Percentiles rank a stretch among this genome's conserved stretches.
These are phyloP conservation scores for Colletotrichum musae DNA, from an alignment of 2,329 filamentous ascomycete genomes.

Conservation along the genomic window DNA sequence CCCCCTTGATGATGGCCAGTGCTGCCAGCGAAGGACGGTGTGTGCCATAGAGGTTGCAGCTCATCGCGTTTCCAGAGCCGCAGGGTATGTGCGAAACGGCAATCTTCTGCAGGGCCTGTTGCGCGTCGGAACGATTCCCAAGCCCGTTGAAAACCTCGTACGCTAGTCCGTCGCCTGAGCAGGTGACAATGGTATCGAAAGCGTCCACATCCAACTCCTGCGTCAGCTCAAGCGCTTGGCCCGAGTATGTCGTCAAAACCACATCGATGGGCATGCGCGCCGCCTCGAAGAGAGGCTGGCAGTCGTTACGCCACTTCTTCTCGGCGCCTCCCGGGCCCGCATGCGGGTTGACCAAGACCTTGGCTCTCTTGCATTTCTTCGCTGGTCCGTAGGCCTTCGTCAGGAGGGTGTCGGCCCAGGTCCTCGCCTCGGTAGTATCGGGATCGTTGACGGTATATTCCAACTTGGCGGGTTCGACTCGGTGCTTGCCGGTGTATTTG, in stretches of 20 bases:
- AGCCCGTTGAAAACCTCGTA: constrained; percentile 97
- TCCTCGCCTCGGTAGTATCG: constrained; percentile 62
- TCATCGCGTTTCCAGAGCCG: constrained; percentile 95
- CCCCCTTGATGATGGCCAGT: constrained; percentile 87
- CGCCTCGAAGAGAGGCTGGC: constrained; percentile 86
- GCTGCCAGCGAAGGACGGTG: constrained; percentile 82
- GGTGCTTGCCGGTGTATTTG: constrained; percentile 68
- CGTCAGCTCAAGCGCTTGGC: constrained; percentile 85
- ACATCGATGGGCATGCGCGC: constrained; percentile 84
- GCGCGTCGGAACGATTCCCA: constrained; percentile 81
- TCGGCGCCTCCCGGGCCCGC: constrained; percentile 85
- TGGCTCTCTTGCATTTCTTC: constrained; percentile 81
- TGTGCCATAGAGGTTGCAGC: constrained; percentile 89
- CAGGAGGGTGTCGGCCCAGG: constrained; percentile 77
- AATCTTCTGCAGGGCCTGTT: constrained; percentile 79
- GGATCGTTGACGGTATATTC: constrained; percentile 62
- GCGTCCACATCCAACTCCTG: constrained; percentile 81
- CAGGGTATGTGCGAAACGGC: constrained; percentile 92
- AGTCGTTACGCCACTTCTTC: constrained; percentile 80
- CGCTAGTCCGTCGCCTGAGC: constrained; percentile 91
- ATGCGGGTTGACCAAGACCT: constrained; percentile 92
- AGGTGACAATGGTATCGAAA: constrained; percentile 89
- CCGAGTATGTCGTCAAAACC: constrained; percentile 77
- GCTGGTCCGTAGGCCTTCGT: constrained; percentile 78
- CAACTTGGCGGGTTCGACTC: constrained; percentile 73